A percentile compares a stretch with the other conserved stretches of the same genome.
Evolutionary conservation across 2,329 filamentous ascomycete genomes (phyloP).

Genomic region (Claviceps quebecensis): DNA sequence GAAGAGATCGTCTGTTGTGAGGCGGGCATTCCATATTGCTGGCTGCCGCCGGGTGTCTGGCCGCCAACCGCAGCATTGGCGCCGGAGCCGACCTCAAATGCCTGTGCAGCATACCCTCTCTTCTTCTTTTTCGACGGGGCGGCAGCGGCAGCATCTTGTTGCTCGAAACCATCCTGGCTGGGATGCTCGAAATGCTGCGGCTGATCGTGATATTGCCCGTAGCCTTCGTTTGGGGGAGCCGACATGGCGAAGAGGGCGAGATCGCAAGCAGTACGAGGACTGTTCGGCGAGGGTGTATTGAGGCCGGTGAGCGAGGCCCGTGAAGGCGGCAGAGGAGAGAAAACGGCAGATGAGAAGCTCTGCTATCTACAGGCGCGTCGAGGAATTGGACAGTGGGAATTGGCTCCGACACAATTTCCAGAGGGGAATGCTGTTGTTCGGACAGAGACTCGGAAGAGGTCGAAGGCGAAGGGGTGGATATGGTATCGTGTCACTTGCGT

Average conservation of each 20-base stretch:
- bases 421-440: conserved; percentile 6
- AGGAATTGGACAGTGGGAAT: neutral
- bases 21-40: conserved; percentile 32
- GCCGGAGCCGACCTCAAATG: conserved; percentile 82
- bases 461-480: conserved; percentile 3
- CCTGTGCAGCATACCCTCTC: conserved; percentile 84
- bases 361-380: conserved; percentile 6
- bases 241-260: conserved; percentile 34
- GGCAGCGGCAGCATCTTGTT: conserved; percentile 19
- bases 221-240: conserved; percentile 41
- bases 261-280: conserved; percentile 4
- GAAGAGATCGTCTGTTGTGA: conserved; percentile 25
- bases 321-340: neutral
- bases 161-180: conserved; percentile 19
- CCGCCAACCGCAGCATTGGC: conserved; percentile 57
- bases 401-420: neutral
- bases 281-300: conserved; percentile 10
- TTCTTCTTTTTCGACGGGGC: conserved; percentile 67
- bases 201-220: conserved; percentile 33
- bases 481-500: neutral
- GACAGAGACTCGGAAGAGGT: conserved; percentile 3
- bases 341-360: neutral
- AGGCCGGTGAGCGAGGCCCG: conserved; percentile 1
- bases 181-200: conserved; percentile 29
- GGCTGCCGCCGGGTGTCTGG: conserved; percentile 24